Conservation (phyloP, 257 asterid species). For the Asclepias syriaca region DNA sequence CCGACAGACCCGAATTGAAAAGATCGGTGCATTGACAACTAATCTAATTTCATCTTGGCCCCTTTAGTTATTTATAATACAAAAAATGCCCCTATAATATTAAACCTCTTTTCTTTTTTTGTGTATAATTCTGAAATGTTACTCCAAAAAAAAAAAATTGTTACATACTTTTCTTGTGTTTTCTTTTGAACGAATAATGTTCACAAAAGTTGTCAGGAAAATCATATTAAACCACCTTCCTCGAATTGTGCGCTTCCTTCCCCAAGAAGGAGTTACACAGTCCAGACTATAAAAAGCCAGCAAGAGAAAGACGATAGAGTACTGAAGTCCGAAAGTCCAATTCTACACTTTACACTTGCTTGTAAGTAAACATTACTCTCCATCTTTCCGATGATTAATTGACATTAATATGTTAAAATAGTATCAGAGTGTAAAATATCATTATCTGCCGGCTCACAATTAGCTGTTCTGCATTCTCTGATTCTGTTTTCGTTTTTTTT, state of each 20-base stretch:
- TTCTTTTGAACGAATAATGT: no score
- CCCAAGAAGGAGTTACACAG: constrained; percentile 9
- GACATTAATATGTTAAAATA: neutral
- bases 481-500: neutral
- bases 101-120: neutral
- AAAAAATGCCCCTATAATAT: neutral
- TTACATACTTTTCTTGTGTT: no score
- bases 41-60: neutral
- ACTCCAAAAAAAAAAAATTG: no score
- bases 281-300: neutral
- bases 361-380: neutral
- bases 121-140: no score
- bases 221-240: no score
- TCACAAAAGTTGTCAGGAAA: no score
- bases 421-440: neutral
- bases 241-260: constrained; percentile 18
- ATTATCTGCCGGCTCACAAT: neutral
- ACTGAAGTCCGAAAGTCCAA: neutral
- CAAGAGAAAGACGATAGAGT: neutral
- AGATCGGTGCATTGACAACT: neutral
- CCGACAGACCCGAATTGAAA: neutral
- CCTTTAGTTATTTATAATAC: neutral
- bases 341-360: neutral
- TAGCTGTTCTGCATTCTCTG: neutral
- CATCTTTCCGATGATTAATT: neutral